Base-by-base conservation (phyloP, 129 eudicot species). In the Lactuca saligna region DNA sequence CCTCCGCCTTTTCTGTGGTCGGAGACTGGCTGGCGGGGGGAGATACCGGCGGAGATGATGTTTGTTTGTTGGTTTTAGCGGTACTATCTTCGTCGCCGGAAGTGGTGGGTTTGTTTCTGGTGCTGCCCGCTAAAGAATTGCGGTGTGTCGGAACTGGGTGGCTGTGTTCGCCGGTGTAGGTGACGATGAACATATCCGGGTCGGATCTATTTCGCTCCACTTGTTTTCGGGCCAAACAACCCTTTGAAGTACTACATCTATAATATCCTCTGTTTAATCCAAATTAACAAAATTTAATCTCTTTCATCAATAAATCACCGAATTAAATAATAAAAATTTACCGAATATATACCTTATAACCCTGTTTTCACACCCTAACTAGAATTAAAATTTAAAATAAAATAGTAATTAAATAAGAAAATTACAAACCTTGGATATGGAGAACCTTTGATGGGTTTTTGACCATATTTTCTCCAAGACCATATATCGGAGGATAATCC, bases 381-480 rank as follows among this genome's bases (percentile, higher is more conserved):
- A 54, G 54, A 67, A 20, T 8, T 11, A 46, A 11, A 44, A 49
- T 17, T 8, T 25, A 25, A 25, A 11, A 4, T 5, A 61, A 10
- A 46, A 5, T 32, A 44, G 54, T 4, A 38, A 38, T n/a, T n/a
- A 13, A 69, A 50, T 10, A 46, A 74, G 54, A 53, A 38, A 59
- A 76, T 49, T 61, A 76, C 70, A 51, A 68, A 92, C 98, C 98
- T 93, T 69, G 99, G 99, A 70, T 89, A 93, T n/a, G 99, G 99
- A 70, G 99, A 93, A 74, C 99, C 99, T 74, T 93, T 93, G n/a
- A 93, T 93, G 79, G 99, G 99, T 68, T 93, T 93, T 73, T 93
- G 97, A 34, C 99, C 99, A 81, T 93, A 89, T 83, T 93, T 93
- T 74, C 99, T 84, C 99, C 99, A 93, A 56, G 97, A 90, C 99